Conservation (phyloP, 441 rosid genomes). For the Gossypium davidsonii region DNA sequence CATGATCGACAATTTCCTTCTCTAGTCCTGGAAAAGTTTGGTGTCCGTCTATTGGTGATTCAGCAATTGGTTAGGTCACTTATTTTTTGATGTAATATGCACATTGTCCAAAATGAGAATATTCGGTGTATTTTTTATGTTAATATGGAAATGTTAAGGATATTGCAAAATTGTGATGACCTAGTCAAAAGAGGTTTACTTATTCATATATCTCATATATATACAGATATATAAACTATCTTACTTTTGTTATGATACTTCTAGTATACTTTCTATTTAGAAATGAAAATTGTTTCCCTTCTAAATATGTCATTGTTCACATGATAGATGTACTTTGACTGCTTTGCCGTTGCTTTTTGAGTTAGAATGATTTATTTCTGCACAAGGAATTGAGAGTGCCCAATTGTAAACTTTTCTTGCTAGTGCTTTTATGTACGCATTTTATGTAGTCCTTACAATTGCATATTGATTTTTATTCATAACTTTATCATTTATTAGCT, state of each 20-base stretch:
- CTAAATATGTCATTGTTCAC: background rate
- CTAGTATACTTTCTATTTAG: background rate
- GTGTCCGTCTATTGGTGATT: conserved; percentile 14
- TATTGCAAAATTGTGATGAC: conserved; percentile 1
- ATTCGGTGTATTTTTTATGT: conserved; percentile 13
- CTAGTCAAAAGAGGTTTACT: background rate
- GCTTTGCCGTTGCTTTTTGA: background rate
- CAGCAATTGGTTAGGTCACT: conserved; percentile 16
- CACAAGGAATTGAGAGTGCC: background rate
- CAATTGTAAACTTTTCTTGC: background rate
- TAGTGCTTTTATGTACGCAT: background rate
- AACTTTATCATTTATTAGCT: background rate
- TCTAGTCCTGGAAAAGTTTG: conserved; percentile 29
- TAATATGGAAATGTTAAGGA: conserved; percentile 3
- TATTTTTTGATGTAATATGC: conserved; percentile 15
- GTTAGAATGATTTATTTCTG: background rate
- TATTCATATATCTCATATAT: background rate
- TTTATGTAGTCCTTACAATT: background rate
- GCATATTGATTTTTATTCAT: background rate
- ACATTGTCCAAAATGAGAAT: conserved; percentile 14
- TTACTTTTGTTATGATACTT: background rate
- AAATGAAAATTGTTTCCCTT: background rate
- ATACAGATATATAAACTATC: background rate
- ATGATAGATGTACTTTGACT: background rate
- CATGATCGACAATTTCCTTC: conserved; percentile 80